phyloP scores from a whole-genome alignment of 2,329 filamentous ascomycete genomes.

The Neoarthrinium moseri region DNA sequence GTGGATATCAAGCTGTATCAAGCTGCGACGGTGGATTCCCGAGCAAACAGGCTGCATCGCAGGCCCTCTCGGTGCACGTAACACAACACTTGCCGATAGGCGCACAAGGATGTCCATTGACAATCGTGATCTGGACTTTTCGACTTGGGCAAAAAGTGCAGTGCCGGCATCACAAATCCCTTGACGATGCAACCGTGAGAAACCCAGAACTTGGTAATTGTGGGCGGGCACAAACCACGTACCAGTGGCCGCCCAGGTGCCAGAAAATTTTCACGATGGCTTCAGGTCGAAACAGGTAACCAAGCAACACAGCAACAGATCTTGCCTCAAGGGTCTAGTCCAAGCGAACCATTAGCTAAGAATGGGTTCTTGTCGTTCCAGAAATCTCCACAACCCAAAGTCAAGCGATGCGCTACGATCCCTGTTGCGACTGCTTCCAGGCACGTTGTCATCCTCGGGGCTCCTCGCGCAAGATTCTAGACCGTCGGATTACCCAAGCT shows the following conservation, averaged over 20 bases:
- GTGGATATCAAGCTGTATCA: no score
- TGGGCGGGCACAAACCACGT: background rate
- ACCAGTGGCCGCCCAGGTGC: background rate
- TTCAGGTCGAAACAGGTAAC: background rate
- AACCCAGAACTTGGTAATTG: no score
- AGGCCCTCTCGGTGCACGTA: no score
- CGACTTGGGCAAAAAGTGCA: no score
- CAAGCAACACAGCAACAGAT: background rate
- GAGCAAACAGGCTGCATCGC: no score
- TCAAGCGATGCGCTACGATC: background rate
- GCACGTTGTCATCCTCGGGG: background rate
- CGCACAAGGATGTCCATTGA: no score
- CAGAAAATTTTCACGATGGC: constrained; percentile 11
- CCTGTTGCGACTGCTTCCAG: background rate
- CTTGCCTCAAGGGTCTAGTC: background rate
- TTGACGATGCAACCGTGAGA: no score
- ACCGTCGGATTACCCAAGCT: background rate
- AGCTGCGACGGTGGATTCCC: no score
- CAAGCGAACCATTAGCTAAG: constrained; percentile 7
- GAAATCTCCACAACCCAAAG: constrained; percentile 1
- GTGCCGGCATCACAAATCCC: no score
- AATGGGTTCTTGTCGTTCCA: background rate
- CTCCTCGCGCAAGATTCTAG: background rate
- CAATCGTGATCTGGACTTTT: no score
- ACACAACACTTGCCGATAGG: no score